Percentiles rank a stretch among this genome's conserved stretches.
Evolutionary conservation across 2,329 filamentous ascomycete species (phyloP).

Genomic region (Curvularia sp.): DNA sequence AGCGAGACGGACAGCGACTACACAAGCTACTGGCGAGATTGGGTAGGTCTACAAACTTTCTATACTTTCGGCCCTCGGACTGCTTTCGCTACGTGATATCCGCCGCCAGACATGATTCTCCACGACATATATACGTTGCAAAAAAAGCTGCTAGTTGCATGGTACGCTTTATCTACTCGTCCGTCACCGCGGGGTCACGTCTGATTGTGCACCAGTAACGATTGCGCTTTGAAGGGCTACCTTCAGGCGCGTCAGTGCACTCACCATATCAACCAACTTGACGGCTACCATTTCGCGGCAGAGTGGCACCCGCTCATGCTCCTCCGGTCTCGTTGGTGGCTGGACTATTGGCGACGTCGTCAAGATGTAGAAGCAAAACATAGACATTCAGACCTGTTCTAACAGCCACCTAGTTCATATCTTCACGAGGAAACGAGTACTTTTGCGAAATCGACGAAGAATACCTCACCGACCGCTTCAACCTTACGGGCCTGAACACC

Average conservation of each 20-base stretch:
- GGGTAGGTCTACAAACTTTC: conserved; percentile 70
- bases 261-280: conserved; percentile 1
- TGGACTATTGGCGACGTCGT: conserved; percentile 3
- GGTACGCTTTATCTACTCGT: conserved; percentile 6
- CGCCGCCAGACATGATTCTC: conserved; percentile 9
- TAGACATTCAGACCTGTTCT: conserved; percentile 12
- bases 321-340: conserved; percentile 14
- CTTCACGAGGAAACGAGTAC: conserved; percentile 96
- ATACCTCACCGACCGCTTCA: conserved; percentile 97
- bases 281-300: conserved; percentile 7
- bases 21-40: conserved; percentile 98
- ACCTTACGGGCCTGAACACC: conserved; percentile 93
- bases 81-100: conserved; percentile 2
- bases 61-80: conserved; percentile 1
- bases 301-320: conserved; percentile 13
- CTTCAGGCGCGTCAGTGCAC: conserved; percentile 13
- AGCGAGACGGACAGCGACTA: conserved; percentile 99
- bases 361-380: conserved; percentile 9
- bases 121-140: not conserved
- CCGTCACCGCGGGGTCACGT: conserved; percentile 5
- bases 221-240: conserved; percentile 14
- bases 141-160: conserved; percentile 9
- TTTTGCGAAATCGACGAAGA: conserved; percentile 99
- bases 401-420: conserved; percentile 77
- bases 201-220: conserved; percentile 13